Evolutionary conservation across 75 land plant species (phyloP).

Genomic region (Larix kaempferi): DNA sequence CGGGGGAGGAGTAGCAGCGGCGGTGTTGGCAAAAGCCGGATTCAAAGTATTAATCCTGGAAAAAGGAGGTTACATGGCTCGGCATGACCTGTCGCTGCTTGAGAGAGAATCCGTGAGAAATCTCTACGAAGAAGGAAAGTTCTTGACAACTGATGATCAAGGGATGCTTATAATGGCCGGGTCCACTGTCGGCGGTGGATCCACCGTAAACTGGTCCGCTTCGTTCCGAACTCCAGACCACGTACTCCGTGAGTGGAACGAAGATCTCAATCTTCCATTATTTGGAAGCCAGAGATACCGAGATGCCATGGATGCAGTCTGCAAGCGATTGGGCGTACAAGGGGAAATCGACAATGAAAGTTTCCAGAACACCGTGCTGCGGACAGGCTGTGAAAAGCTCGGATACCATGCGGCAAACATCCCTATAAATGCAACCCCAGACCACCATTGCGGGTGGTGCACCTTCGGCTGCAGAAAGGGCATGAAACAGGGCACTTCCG

Average conservation of each 20-base stretch:
- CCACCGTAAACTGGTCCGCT: slow-evolving; percentile 38
- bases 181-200: slow-evolving; percentile 36
- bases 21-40: slow-evolving; percentile 63
- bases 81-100: slow-evolving; percentile 47
- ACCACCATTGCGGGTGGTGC: slow-evolving; percentile 77
- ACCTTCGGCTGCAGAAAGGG: slow-evolving; percentile 63
- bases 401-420: slow-evolving; percentile 38
- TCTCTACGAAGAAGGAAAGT: slow-evolving; percentile 60
- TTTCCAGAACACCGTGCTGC: slow-evolving; percentile 28
- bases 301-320: slow-evolving; percentile 24
- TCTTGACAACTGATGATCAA: slow-evolving; percentile 23
- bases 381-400: slow-evolving; percentile 25
- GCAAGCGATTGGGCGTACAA: slow-evolving; percentile 21
- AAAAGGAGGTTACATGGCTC: slow-evolving; percentile 75
- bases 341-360: slow-evolving; percentile 11
- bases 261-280: slow-evolving; percentile 11
- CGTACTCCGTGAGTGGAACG: slow-evolving; percentile 30
- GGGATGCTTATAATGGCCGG: slow-evolving; percentile 22
- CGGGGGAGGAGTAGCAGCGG: slow-evolving; percentile 93
- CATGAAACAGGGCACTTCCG: slow-evolving; percentile 57
- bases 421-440: slow-evolving; percentile 37
- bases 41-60: slow-evolving; percentile 74
- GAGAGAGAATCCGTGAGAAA: slow-evolving; percentile 62
- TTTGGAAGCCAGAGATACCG: slow-evolving; percentile 16
- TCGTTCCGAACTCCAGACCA: slow-evolving; percentile 34